Base-by-base conservation (phyloP, 75 land plant genomes). In the Cunninghamia lanceolata region DNA sequence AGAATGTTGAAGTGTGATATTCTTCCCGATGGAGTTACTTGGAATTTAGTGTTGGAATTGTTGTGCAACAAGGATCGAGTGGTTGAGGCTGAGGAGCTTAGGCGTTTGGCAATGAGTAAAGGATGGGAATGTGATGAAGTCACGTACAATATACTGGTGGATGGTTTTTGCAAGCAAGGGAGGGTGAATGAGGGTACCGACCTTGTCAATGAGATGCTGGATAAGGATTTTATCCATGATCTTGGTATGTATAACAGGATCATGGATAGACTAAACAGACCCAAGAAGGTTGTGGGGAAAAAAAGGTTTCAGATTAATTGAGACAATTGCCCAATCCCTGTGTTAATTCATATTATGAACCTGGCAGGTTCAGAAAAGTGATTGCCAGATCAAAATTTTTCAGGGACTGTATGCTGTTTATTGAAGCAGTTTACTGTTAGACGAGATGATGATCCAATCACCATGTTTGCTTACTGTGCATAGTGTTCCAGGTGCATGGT, bases 171-270 rank as follows among this genome's bases (percentile, higher is more conserved):
- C 19, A 89, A 84, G 34, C 94, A 94, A 85, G 92, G 93, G 34
- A 89, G 82, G 54, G 86, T 86, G 83, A 90, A 87, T 82, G 95
- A 94, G 45, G 96, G 95, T 34, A 88, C 86, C 71, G 14, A 10
- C 19, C 56, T 95, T 77, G 86, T 95, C 21, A 88, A 94, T 75
- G 92, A 93, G 86, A 95, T 95, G 96, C 53, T 94, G 86, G 94
- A 91, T 84, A 88, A 59, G 14, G 96, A 88, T 54, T 92, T 89
- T 71, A 91, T 92, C n/a, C 88, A 91, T 56, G 91, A 94, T 68
- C 84, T 95, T 86, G 89, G 88, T 15, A 86, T 89, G 0, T 92
- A 94, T 54, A 94, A 92, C 56, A 84, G 54, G 52, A 45, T 94
- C 74, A 86, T 90, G 91, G 87, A 92, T 82, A 84, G 88, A 8